These are phyloP conservation scores for Zygoascus sp. DNA, from an alignment of 1,139 yeast species.

Conservation along the genomic window DNA sequence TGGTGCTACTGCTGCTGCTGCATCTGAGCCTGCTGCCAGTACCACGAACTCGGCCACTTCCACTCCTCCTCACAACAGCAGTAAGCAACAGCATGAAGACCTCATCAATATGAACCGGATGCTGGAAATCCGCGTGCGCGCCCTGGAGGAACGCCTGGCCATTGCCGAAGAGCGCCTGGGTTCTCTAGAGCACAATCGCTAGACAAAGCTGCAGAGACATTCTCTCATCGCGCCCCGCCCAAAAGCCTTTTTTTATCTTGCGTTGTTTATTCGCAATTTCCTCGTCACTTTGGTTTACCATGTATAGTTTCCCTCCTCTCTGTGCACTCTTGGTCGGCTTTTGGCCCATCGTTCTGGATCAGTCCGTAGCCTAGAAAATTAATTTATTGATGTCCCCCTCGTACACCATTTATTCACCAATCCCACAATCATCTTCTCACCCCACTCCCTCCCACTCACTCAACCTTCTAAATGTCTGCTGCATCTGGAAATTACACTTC, in stretches of 20 bases:
- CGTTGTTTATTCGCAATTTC: too few species aligned
- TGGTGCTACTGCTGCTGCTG: too few species aligned
- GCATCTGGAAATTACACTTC: slow-evolving; percentile 11
- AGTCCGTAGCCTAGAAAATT: not conserved
- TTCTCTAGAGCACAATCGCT: slow-evolving; percentile 3
- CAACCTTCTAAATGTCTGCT: slow-evolving; percentile 9
- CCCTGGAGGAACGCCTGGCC: slow-evolving; percentile 32
- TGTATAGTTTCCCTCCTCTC: too few species aligned
- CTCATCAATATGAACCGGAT: slow-evolving; percentile 24
- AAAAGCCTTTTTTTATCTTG: too few species aligned
- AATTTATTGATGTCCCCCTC: not conserved
- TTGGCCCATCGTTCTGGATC: too few species aligned
- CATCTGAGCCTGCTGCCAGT: too few species aligned
- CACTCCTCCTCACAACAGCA: slow-evolving; percentile 6
- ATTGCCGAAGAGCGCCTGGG: slow-evolving; percentile 30
- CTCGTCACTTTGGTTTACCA: too few species aligned
- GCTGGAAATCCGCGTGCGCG: slow-evolving; percentile 31
- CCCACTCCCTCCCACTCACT: not conserved
- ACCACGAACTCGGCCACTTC: too few species aligned
- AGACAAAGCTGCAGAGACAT: too few species aligned
- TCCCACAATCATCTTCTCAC: not conserved
- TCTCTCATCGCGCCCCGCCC: too few species aligned
- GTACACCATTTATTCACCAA: too few species aligned
- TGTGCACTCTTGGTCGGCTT: too few species aligned
- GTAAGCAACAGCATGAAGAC: slow-evolving; percentile 13